Conservation (phyloP, 2,329 filamentous ascomycete genomes). For the Trichoderma lentiforme region DNA sequence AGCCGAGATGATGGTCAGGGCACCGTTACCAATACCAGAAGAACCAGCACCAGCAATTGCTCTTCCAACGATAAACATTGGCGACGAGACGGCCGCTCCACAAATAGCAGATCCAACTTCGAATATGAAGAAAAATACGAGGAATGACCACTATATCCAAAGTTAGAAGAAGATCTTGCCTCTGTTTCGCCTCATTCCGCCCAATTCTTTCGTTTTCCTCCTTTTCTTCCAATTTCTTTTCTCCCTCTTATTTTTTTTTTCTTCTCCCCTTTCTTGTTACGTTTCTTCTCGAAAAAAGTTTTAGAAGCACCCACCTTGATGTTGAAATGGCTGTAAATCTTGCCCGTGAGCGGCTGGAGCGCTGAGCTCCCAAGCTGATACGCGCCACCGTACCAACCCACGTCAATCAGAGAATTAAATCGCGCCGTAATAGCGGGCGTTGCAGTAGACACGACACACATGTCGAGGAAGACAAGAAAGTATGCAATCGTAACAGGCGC, state of each 20-base stretch:
- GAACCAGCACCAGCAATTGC: conserved; percentile 47
- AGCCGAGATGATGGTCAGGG: conserved; percentile 33
- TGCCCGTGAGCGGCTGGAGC: conserved; percentile 28
- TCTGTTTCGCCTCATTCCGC: neutral
- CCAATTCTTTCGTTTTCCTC: neutral
- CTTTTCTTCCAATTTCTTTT: neutral
- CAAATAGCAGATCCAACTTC: conserved; percentile 46
- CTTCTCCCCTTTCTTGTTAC: too few species aligned
- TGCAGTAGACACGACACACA: conserved; percentile 37
- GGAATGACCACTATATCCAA: neutral
- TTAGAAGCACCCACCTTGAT: conserved; percentile 28
- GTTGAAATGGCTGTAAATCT: conserved; percentile 30
- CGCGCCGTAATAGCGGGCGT: conserved; percentile 34
- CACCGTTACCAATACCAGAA: conserved; percentile 41
- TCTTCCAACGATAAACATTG: conserved; percentile 48
- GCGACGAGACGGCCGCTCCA: conserved; percentile 41
- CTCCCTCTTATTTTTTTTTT: neutral
- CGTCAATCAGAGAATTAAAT: conserved; percentile 40
- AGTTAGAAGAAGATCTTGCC: neutral
- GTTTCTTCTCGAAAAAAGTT: too few species aligned
- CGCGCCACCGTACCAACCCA: conserved; percentile 37
- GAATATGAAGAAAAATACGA: conserved; percentile 30
- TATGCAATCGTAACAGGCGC: neutral
- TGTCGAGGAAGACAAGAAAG: conserved; percentile 27
- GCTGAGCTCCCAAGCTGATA: conserved; percentile 28